Conservation (phyloP, 495 filamentous ascomycete genomes). For the Aspergillus egyptiacus region DNA sequence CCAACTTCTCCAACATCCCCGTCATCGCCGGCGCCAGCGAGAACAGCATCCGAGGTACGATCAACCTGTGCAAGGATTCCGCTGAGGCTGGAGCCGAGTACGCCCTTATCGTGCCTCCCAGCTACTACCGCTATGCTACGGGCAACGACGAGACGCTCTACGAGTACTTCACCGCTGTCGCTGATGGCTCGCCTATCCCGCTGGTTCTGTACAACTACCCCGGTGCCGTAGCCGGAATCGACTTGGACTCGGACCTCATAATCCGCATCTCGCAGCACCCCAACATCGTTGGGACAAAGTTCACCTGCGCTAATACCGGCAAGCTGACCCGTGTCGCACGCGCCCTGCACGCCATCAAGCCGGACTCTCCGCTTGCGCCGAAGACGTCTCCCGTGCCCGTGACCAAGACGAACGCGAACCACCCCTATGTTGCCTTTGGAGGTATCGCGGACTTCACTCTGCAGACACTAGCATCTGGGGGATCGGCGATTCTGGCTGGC, state of each 20-base stretch:
- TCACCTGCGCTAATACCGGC: constrained; percentile 86
- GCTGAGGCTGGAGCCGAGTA: constrained; percentile 70
- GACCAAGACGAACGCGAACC: constrained; percentile 38
- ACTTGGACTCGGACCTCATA: constrained; percentile 85
- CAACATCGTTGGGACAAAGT: constrained; percentile 84
- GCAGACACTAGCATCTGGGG: constrained; percentile 74
- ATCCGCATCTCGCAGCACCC: constrained; percentile 74
- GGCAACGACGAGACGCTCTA: constrained; percentile 67
- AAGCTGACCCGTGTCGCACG: constrained; percentile 81
- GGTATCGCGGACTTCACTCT: constrained; percentile 84
- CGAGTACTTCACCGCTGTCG: constrained; percentile 70
- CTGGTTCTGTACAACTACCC: constrained; percentile 91
- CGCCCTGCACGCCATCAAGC: constrained; percentile 67
- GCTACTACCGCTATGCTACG: constrained; percentile 75
- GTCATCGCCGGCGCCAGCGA: constrained; percentile 79
- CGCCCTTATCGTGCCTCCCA: constrained; percentile 69
- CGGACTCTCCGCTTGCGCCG: constrained; percentile 37
- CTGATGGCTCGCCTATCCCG: constrained; percentile 67
- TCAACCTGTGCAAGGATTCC: constrained; percentile 67
- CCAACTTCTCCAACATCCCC: constrained; percentile 67
- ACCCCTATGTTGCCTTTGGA: constrained; percentile 78
- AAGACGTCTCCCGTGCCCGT: constrained; percentile 18
- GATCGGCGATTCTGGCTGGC: constrained; percentile 79
- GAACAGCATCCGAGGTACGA: constrained; percentile 69
- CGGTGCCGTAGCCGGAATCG: constrained; percentile 82